Evolutionary conservation across 176 grass and related monocot genomes (phyloP), one percentile per base, ranked within the genome.

Genomic region (Saccharum officinarum): DNA sequence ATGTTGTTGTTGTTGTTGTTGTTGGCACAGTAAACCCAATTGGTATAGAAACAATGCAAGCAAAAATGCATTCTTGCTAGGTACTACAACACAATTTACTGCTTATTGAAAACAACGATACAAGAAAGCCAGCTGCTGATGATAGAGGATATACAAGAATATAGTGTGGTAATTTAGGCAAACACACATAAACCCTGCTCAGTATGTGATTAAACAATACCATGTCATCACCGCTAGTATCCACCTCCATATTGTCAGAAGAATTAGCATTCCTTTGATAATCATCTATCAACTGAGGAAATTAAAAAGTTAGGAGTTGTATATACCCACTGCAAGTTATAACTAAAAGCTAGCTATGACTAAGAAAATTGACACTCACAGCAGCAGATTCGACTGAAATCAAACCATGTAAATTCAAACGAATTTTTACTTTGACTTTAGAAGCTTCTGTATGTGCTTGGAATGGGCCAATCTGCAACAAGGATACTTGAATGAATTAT

Each of bases 331-430:
- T 70, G 33, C n/a, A 79, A 69, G 12, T 72, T 47, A 41, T 84
- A 46, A 71, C 68, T 63, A 78, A 45, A 78, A 82, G 41, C 13
- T 59, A 30, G 12, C 23, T 73, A 65, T 63, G 63, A 82, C 55
- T 83, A 54, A 38, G 83, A 57, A 86, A 59, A 18, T 81, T 67
- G 45, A 81, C 57, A 87, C 93, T 96, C 83, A 99, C 97, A 75
- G 80, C 63, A 85, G 90, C 97, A 60, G 92, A 96, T 89, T 99
- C 90, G 17, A 96, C 92, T 77, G 82, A 91, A 91, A 99, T 79
- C 67, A 96, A 84, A 59, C 94, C 94, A 96, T 99, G 97, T 47
- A 99, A 92, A 94, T 96, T 96, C 82, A 99, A 84, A 42, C 90
- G 81, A 68, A 96, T 36, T 86, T 77, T 96, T 67, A 99, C 84